Evolutionary conservation across 495 filamentous ascomycete genomes (phyloP), one percentile per base, ranked within the genome.

Genomic region (Bacidia gigantensis): DNA sequence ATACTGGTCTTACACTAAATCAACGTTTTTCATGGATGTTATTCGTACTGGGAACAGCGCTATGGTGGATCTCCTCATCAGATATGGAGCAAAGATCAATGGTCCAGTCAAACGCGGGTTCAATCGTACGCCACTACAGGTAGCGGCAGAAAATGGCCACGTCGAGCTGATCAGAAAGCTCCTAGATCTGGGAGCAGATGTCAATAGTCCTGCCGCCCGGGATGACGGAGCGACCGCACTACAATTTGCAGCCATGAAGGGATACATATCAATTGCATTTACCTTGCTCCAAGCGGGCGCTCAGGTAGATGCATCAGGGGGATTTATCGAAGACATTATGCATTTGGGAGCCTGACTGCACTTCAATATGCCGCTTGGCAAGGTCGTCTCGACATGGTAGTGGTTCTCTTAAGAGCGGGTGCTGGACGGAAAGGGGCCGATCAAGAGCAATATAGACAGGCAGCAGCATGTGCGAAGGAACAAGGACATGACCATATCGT

Each of bases 241-340:
- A 2, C 57, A 65, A 56, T 53, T 61, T 12, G 62, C 62, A 18
- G 49, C 47, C 17, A 62, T 62, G 25, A 51, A 50, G 0, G 62
- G 65, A 2, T 51, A 58, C 25, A 20, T 63, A 2, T 52, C 54
- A 14, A 52, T 60, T 49, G 59, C 56, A 24, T 53, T 21, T 14
- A 56, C 24, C 11, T 55, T 70, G 11, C 43, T 68, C 32, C 46
- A 60, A 11, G 10, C 26, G 2, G 59, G 53, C 0, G 65, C 59
- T 1, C 48, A 67, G 35, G 47, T 64, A 40, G 64, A 70, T 47
- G 67, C 65, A 26, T 21, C 55, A 2, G 52, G 62, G n/a, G n/a
- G n/a, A n/a, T n/a, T n/a, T n/a, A n/a, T n/a, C n/a, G n/a, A n/a
- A n/a, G n/a, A n/a, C n/a, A n/a, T n/a, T n/a, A n/a, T n/a, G n/a